Base-by-base conservation (phyloP, 495 filamentous ascomycete species). In the Bacidia rubella region DNA sequence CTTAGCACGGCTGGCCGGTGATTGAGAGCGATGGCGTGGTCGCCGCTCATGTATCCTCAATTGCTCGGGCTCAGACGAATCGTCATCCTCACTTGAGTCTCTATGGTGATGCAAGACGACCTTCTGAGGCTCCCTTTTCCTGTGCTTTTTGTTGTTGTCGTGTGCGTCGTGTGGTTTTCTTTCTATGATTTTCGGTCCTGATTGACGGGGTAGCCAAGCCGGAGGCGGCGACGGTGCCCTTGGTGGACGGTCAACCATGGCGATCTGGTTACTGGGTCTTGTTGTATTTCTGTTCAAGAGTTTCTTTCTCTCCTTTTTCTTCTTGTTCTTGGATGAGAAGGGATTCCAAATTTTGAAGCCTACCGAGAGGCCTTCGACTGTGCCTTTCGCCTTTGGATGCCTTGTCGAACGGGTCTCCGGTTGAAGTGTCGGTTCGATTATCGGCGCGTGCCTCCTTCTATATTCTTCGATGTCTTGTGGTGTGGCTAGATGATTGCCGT, bases 211-310 rank as follows among this genome's bases (percentile, higher is more conserved):
- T 12, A 12, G 19, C 47, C 47, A 50, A 15, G 47, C 47, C 25
- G 27, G 51, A 26, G 55, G 55, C 44, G 55, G 55, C 24, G 52
- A 44, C 32, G 55, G 55, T 25, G 51, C 51, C 25, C 39, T 17
- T 27, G 27, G 39, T 25, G 35, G 20, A 45, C 19, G 45, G 17
- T 38, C 24, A 12, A 50, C 27, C 25, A 50, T 17, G 3, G 25
- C 38, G 47, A 50, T 10, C 26, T 38, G 25, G 19, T 38, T 21
- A 19, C 19, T 20, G 3, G 47, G 20, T 50, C 47, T 50, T 10
- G 11, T 20, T 47, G 17, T 12, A 17, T 22, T 19, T 50, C 23
- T 20, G 25, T 10, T 38, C 11, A 17, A 19, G n/a, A 35, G 21
- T 22, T 49, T 38, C 26, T 47, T 2, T 21, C 4, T 39, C 46